These are phyloP conservation scores for Scedosporium dehoogii DNA, from an alignment of 2,329 filamentous ascomycete genomes.

Conservation along the genomic window DNA sequence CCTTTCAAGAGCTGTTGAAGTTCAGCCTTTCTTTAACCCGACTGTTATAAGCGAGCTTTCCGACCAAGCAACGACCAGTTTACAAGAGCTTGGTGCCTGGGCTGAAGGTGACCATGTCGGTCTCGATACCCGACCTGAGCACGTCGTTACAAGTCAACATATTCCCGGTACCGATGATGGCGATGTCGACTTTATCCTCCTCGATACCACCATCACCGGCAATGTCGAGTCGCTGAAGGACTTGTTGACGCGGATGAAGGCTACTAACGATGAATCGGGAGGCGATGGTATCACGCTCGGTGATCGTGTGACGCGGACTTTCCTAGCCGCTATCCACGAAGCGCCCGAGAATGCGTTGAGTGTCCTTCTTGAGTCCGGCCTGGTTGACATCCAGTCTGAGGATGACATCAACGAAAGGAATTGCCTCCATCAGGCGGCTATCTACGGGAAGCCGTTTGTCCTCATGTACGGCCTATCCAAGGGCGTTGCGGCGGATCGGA, in stretches of 20 bases:
- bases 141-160: constrained; percentile 56
- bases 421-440: constrained; percentile 91
- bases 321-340: constrained; percentile 81
- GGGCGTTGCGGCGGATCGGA: constrained; percentile 66
- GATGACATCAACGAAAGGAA: constrained; percentile 98
- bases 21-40: constrained; percentile 96
- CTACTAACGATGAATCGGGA: constrained; percentile 43
- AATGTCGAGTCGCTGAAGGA: constrained; percentile 71
- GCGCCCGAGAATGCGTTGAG: constrained; percentile 68
- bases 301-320: constrained; percentile 80
- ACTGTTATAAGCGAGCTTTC: constrained; percentile 94
- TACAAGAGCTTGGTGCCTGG: constrained; percentile 93
- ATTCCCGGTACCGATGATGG: constrained; percentile 71
- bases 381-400: constrained; percentile 85
- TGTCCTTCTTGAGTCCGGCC: constrained; percentile 65
- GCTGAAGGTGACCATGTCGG: constrained; percentile 90
- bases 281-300: constrained; percentile 40
- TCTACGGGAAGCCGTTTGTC: constrained; percentile 77
- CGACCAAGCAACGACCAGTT: constrained; percentile 91
- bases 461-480: constrained; percentile 64
- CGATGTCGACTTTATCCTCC: constrained; percentile 77
- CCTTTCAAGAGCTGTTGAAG: constrained; percentile 88
- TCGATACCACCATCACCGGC: constrained; percentile 77
- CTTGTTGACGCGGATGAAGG: constrained; percentile 63
- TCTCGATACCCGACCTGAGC: constrained; percentile 54